A percentile compares a stretch with the other conserved stretches of the same genome.
Evolutionary conservation across 1,284 basidiomycete genomes (phyloP).

Genomic region (Ceratobasidium sp.): DNA sequence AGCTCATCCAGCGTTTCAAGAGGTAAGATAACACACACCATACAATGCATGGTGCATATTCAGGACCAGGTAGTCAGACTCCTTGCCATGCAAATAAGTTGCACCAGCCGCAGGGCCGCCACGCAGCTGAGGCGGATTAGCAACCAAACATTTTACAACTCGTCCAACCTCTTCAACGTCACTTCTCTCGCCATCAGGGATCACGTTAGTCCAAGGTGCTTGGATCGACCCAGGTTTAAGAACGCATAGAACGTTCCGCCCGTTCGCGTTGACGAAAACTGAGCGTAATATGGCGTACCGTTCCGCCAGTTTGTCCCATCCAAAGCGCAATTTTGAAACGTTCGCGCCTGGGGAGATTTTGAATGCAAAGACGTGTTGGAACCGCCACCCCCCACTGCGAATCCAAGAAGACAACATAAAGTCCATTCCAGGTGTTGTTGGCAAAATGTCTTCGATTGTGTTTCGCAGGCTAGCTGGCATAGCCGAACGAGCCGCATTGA

Average conservation of each 20-base stretch:
- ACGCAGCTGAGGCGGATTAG: conserved; percentile 58
- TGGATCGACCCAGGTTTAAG: conserved; percentile 56
- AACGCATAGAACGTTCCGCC: conserved; percentile 60
- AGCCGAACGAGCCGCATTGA: conserved; percentile 14
- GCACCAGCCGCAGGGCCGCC: conserved; percentile 58
- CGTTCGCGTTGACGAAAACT: conserved; percentile 58
- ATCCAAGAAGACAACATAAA: conserved; percentile 40
- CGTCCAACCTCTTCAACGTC: conserved; percentile 52
- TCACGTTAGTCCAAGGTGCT: conserved; percentile 53
- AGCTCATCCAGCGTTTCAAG: neutral
- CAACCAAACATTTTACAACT: conserved; percentile 59
- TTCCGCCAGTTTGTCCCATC: conserved; percentile 61
- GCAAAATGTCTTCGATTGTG: conserved; percentile 19
- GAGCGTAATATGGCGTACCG: conserved; percentile 64
- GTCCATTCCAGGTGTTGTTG: conserved; percentile 42
- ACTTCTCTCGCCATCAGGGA: conserved; percentile 49
- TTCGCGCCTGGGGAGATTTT: conserved; percentile 58
- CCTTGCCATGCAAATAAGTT: conserved; percentile 56
- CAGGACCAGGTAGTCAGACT: conserved; percentile 60
- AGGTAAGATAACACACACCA: conserved; percentile 50
- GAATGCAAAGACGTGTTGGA: conserved; percentile 65
- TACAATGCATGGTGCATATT: conserved; percentile 69
- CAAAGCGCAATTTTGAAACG: conserved; percentile 54
- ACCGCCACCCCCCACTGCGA: conserved; percentile 54
- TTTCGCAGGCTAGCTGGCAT: conserved; percentile 35